Percentiles rank a stretch among this genome's conserved stretches.
Conservation (phyloP, 2,329 filamentous ascomycete genomes). For the Xylariales sp. region DNA sequence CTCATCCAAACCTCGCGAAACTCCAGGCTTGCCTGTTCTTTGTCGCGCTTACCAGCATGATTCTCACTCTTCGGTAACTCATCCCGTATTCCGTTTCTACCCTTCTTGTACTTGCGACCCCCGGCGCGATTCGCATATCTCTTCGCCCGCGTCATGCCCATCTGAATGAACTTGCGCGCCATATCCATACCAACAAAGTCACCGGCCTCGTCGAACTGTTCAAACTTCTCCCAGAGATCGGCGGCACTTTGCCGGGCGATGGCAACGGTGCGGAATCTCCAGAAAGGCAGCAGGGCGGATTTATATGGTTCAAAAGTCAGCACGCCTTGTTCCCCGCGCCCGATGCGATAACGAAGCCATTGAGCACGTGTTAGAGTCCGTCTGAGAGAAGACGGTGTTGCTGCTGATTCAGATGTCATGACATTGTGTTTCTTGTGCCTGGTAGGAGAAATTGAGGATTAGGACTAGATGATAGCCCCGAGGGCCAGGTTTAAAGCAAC, state of each 20-base stretch:
- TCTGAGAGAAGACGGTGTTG: conserved; percentile 7
- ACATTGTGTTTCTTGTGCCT: not conserved
- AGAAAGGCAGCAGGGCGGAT: conserved; percentile 66
- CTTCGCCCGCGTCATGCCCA: conserved; percentile 72
- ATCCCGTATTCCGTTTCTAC: conserved; percentile 56
- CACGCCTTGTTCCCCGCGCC: conserved; percentile 69
- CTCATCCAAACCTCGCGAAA: conserved; percentile 62
- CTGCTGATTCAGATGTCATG: not conserved
- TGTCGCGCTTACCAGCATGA: conserved; percentile 61
- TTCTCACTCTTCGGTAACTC: conserved; percentile 57
- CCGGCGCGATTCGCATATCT: conserved; percentile 68
- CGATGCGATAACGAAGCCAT: conserved; percentile 66
- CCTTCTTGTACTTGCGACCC: conserved; percentile 69
- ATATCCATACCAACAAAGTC: conserved; percentile 76
- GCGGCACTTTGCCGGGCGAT: conserved; percentile 63
- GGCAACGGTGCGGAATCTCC: conserved; percentile 66
- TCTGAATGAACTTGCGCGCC: conserved; percentile 72
- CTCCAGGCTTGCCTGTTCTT: conserved; percentile 60
- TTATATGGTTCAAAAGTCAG: conserved; percentile 74
- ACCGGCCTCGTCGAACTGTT: conserved; percentile 59
- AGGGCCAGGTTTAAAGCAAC: not conserved
- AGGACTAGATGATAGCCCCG: not conserved
- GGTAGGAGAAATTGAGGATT: not conserved
- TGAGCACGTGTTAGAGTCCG: conserved; percentile 46
- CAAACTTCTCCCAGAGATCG: conserved; percentile 62